Base-by-base conservation (phyloP, 2,329 filamentous ascomycete species). In the Cryphonectria parasitica region DNA sequence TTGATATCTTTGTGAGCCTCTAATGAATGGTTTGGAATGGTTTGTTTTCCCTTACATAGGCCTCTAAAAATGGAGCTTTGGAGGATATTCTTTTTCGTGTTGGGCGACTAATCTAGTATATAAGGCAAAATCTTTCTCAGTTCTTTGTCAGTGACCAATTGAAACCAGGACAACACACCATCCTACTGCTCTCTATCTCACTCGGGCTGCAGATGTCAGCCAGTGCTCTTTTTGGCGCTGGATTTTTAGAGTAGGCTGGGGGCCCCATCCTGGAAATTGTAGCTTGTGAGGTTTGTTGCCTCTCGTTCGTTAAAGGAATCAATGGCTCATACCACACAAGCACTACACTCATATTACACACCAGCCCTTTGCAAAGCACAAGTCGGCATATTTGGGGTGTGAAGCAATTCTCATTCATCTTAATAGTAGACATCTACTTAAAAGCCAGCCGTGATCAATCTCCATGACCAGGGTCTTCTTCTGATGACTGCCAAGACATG, bases 401-500 rank as follows among this genome's bases (percentile, higher is more conserved):
- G 25, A 41, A 17, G 28, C 22, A 22, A 64, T 64, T 64, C 45
- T 64, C 61, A 45, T 64, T 64, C 36, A 64, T 64, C 36, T 64
- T 64, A 45, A 64, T 36, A 41, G 60, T 31, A 45, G 61, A 64
- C 61, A 45, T 45, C 61, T 64, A 64, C 39, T 36, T 25, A 2
- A 28, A 39, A 10, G 11, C 36, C 11, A 39, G 31, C 22, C 34
- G 22, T 25, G 31, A 10, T n/a, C 58, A 39, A 61, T 61, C 58
- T 61, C 31, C 39, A 64, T 22, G n/a, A 64, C 22, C 61, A 45
- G 39, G 15, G 15, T 22, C 61, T 64, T 39, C 13, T 61, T 19
- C 58, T 61, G 34, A 39, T 39, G 6, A 34, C 58, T 34, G n/a
- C 22, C 34, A 34, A n/a, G 58, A 39, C 58, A 39, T 3, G 31